phyloP scores from a whole-genome alignment of 345 rosid species.

The Gossypium longicalyx region DNA sequence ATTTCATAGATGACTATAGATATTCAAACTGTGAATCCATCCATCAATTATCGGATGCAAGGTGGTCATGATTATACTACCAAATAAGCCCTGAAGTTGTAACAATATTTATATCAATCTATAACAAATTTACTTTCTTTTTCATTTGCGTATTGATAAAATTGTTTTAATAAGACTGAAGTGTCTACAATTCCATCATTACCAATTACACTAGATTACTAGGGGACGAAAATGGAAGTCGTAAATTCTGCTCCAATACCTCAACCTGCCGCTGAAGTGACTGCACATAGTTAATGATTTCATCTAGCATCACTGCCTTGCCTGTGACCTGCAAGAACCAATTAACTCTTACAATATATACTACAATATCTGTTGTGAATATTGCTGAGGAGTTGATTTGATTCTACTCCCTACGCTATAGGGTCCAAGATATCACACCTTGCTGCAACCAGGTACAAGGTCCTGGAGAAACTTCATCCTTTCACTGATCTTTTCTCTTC shows the following conservation, averaged over 20 bases:
- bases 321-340: slow-evolving; percentile 71
- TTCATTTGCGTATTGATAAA: not conserved
- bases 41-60: not conserved
- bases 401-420: slow-evolving; percentile 5
- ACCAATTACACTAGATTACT: not conserved
- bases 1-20: too few relatives aligned
- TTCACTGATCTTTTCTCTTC: slow-evolving; percentile 97
- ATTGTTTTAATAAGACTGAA: not conserved
- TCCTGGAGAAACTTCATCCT: slow-evolving; percentile 98
- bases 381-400: not conserved
- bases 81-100: not conserved
- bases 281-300: slow-evolving; percentile 92
- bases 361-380: slow-evolving; percentile 2
- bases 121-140: not conserved
- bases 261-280: slow-evolving; percentile 96
- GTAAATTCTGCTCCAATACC: slow-evolving; percentile 37
- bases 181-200: not conserved
- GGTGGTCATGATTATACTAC: not conserved
- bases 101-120: not conserved
- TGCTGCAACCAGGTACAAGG: slow-evolving; percentile 97
- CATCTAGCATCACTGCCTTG: slow-evolving; percentile 98
- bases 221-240: not conserved
- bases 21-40: not conserved
- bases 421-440: slow-evolving; percentile 45
- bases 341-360: slow-evolving; percentile 15